phyloP scores from a whole-genome alignment of 2,329 filamentous ascomycete genomes.

The Hyphodiscus sp. region DNA sequence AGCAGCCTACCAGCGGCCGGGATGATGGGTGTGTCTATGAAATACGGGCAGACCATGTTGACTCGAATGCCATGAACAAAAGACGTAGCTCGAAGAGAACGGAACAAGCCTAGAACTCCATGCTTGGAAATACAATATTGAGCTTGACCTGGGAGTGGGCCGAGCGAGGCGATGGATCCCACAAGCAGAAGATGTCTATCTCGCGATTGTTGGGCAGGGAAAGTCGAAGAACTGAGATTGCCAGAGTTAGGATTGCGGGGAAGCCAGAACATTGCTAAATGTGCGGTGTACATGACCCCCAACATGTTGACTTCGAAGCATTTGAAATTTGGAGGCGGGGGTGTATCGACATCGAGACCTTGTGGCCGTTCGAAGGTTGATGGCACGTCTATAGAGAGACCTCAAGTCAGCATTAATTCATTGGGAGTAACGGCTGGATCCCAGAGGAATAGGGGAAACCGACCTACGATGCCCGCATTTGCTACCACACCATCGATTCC shows the following conservation, averaged over 20 bases:
- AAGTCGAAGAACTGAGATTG: slow-evolving; percentile 27
- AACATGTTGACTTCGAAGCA: slow-evolving; percentile 57
- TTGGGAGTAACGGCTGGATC: too few species aligned
- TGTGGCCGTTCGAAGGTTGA: slow-evolving; percentile 37
- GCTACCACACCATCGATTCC: slow-evolving; percentile 59
- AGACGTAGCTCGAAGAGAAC: slow-evolving; percentile 46
- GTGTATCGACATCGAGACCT: slow-evolving; percentile 38
- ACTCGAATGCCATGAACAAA: slow-evolving; percentile 48
- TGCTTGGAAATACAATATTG: slow-evolving; percentile 61
- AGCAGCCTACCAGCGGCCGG: slow-evolving; percentile 39
- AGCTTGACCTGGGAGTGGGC: slow-evolving; percentile 37
- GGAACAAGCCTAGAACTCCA: slow-evolving; percentile 58
- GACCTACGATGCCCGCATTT: slow-evolving; percentile 53
- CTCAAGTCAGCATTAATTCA: too few species aligned
- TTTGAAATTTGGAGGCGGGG: slow-evolving; percentile 43
- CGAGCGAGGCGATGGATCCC: slow-evolving; percentile 53
- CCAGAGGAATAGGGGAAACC: too few species aligned
- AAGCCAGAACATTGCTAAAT: slow-evolving; percentile 57
- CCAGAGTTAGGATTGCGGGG: slow-evolving; percentile 40
- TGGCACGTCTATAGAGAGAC: slow-evolving; percentile 25
- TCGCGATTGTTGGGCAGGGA: slow-evolving; percentile 28
- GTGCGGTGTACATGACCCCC: slow-evolving; percentile 58
- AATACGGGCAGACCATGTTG: slow-evolving; percentile 64
- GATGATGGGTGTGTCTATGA: slow-evolving; percentile 56
- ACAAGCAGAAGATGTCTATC: slow-evolving; percentile 58